These are phyloP conservation scores for Brasilioporus rufonigricans DNA, from an alignment of 768 basidiomycete genomes.

Conservation along the genomic window DNA sequence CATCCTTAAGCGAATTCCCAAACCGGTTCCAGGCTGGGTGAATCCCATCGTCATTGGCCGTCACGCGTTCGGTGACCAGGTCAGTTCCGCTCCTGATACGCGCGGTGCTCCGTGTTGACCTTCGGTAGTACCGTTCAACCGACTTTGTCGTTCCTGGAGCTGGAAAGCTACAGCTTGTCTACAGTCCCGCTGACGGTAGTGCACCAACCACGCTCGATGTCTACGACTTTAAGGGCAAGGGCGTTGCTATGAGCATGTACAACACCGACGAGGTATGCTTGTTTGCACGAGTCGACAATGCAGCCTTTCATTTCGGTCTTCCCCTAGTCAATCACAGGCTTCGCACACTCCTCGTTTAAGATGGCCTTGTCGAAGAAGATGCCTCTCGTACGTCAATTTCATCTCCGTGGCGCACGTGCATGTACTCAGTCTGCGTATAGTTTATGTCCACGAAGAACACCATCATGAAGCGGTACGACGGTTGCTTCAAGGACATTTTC, in stretches of 20 bases:
- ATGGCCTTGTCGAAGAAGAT: conserved; percentile 84
- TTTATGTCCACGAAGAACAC: conserved; percentile 99
- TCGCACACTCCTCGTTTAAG: conserved; percentile 97
- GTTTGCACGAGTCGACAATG: background rate
- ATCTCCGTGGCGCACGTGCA: conserved; percentile 7
- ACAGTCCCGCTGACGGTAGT: conserved; percentile 78
- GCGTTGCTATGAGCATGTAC: conserved; percentile 97
- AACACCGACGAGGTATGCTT: conserved; percentile 85
- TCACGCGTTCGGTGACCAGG: conserved; percentile 97
- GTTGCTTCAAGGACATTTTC: conserved; percentile 99
- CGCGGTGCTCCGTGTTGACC: conserved; percentile 7
- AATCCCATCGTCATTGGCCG: conserved; percentile 96
- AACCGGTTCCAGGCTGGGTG: conserved; percentile 93
- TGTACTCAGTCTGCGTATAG: conserved; percentile 32
- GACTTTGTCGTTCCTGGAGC: conserved; percentile 90
- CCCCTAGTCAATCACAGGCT: conserved; percentile 81
- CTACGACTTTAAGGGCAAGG: conserved; percentile 90
- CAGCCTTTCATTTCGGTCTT: background rate
- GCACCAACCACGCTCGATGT: conserved; percentile 70
- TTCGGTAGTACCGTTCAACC: conserved; percentile 79
- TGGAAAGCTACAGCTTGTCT: conserved; percentile 92
- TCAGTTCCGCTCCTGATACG: conserved; percentile 28
- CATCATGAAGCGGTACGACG: conserved; percentile 96
- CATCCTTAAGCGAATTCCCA: conserved; percentile 85
- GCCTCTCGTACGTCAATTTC: conserved; percentile 51